Evolutionary conservation across 306 rosid genomes (phyloP).

Genomic region (Rosa persica): DNA sequence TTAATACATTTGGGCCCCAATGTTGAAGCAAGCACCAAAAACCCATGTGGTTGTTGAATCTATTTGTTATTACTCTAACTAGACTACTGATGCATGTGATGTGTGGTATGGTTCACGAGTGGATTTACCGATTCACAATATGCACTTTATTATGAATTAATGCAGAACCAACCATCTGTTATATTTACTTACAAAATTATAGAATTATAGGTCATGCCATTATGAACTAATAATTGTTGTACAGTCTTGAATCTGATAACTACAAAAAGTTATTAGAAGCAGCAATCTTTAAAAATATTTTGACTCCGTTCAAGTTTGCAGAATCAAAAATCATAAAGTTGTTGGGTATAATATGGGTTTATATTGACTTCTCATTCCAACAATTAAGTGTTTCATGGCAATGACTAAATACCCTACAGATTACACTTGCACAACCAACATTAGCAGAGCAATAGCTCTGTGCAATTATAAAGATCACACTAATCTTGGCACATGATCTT

Average conservation of each 20-base stretch:
- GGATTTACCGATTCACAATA: background rate
- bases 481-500: background rate
- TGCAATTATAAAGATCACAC: no score
- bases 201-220: no score
- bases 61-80: background rate
- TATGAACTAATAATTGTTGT: background rate
- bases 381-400: no score
- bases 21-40: slow-evolving; percentile 14
- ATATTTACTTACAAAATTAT: no score
- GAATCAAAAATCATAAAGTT: background rate
- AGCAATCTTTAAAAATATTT: background rate
- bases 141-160: background rate
- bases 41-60: slow-evolving; percentile 15
- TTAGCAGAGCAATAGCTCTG: no score
- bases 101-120: background rate
- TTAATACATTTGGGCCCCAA: slow-evolving; percentile 12
- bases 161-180: no score
- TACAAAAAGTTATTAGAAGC: background rate
- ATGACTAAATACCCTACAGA: no score
- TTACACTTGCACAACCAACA: no score
- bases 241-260: background rate
- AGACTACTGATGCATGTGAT: background rate
- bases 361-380: background rate
- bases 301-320: background rate
- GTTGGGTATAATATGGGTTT: no score